phyloP scores from a whole-genome alignment of 1,284 basidiomycete species.

The Puccinia horiana region DNA sequence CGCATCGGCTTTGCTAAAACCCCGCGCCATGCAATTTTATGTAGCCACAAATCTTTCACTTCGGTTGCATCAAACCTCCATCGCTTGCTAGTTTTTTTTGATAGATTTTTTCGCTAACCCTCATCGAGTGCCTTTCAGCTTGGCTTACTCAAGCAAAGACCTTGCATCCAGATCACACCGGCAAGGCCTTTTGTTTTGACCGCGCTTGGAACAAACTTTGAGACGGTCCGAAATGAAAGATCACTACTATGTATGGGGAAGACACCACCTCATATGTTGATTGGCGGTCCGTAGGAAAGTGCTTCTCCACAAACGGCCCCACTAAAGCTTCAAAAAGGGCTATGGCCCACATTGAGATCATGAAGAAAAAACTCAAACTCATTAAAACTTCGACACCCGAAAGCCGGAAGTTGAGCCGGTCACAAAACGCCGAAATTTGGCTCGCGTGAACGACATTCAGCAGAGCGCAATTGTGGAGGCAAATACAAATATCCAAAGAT shows the following conservation, averaged over 20 bases:
- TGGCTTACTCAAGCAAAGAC: neutral
- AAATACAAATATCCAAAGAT: conserved; percentile 3
- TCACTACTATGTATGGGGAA: neutral
- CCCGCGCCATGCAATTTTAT: no score
- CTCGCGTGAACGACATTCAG: neutral
- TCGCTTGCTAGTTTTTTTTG: no score
- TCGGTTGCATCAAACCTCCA: no score
- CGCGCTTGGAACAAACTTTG: no score
- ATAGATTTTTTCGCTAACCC: no score
- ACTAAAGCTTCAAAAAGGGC: neutral
- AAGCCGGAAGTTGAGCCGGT: neutral
- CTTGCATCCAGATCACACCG: neutral
- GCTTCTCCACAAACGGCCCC: neutral
- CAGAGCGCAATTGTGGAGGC: neutral
- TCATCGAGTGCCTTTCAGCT: neutral
- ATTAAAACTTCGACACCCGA: neutral
- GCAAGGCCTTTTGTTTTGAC: neutral
- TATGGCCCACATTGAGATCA: neutral
- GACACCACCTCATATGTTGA: neutral
- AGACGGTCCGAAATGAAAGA: neutral
- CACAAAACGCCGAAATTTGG: neutral
- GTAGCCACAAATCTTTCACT: no score
- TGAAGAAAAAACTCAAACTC: neutral
- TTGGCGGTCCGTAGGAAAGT: neutral
- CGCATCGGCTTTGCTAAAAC: no score